Evolutionary conservation across 169 alveolate genomes (phyloP).

Genomic region (Plasmodium blacklocki): DNA sequence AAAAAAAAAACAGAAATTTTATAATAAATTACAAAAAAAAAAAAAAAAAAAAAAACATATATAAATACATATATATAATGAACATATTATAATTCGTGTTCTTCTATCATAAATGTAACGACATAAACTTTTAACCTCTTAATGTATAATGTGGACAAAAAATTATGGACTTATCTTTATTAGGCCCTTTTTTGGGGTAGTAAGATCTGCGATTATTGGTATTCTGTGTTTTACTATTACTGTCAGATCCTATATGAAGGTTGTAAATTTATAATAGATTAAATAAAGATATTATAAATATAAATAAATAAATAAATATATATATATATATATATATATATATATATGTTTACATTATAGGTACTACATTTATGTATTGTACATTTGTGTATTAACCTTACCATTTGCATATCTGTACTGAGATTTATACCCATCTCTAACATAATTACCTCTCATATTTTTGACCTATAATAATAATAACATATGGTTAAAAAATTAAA

Average conservation of each 20-base stretch:
- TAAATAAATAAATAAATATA: not conserved
- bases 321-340: conserved; percentile 2
- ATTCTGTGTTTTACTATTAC: conserved; percentile 35
- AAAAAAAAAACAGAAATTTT: conserved; percentile 6
- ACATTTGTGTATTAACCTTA: conserved; percentile 3
- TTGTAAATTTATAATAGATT: not conserved
- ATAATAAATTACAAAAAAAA: not conserved
- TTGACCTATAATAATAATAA: conserved; percentile 14
- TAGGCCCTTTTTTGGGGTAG: conserved; percentile 34
- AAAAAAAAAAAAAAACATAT: not conserved
- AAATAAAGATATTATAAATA: not conserved
- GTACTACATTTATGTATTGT: not conserved
- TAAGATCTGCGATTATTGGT: conserved; percentile 26
- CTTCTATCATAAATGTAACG: not conserved
- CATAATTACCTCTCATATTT: conserved; percentile 69
- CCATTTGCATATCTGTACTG: conserved; percentile 74
- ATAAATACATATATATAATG: conserved; percentile 4
- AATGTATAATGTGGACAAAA: conserved; percentile 74
- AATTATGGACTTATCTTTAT: conserved; percentile 59
- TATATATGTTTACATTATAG: not conserved
- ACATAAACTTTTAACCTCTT: conserved; percentile 57
- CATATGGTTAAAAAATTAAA: no score
- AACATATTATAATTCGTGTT: no score
- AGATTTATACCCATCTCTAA: conserved; percentile 62
- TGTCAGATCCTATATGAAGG: conserved; percentile 43